A percentile compares a stretch with the other conserved stretches of the same genome.
These are phyloP conservation scores for Casuarina equisetifolia DNA, from an alignment of 306 rosid genomes.

Conservation along the genomic window DNA sequence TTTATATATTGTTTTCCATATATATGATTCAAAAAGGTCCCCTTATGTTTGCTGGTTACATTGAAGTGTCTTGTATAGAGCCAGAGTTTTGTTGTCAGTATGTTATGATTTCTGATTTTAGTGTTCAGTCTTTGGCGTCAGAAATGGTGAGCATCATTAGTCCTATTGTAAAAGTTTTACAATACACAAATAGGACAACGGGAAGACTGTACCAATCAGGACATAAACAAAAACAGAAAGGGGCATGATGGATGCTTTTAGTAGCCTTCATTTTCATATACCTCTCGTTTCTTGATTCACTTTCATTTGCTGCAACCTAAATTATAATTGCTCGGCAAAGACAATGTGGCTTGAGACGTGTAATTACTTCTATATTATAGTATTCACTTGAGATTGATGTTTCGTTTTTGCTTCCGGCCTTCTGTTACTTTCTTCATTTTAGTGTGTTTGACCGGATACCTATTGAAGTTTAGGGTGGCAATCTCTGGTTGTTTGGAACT, in stretches of 20 bases:
- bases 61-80: not conserved
- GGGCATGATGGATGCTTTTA: not conserved
- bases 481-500: conserved; percentile 1
- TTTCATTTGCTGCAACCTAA: not conserved
- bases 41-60: not conserved
- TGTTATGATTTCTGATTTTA: not conserved
- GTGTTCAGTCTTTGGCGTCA: not conserved
- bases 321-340: not conserved
- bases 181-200: not conserved
- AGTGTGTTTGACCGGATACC: conserved; percentile 8
- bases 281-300: not conserved
- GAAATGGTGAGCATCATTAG: not conserved
- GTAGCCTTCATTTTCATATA: not conserved
- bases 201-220: not conserved
- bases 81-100: not conserved
- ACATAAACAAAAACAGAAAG: not conserved
- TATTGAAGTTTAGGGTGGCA: conserved; percentile 1
- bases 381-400: not conserved
- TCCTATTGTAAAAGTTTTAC: not conserved
- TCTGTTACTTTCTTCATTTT: conserved; percentile 7
- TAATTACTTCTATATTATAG: not conserved
- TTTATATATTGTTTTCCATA: not conserved
- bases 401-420: not conserved
- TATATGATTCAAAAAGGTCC: not conserved
- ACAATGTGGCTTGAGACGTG: not conserved